Conservation (phyloP, 2,329 filamentous ascomycete genomes). For the Colletotrichum cuscutae region DNA sequence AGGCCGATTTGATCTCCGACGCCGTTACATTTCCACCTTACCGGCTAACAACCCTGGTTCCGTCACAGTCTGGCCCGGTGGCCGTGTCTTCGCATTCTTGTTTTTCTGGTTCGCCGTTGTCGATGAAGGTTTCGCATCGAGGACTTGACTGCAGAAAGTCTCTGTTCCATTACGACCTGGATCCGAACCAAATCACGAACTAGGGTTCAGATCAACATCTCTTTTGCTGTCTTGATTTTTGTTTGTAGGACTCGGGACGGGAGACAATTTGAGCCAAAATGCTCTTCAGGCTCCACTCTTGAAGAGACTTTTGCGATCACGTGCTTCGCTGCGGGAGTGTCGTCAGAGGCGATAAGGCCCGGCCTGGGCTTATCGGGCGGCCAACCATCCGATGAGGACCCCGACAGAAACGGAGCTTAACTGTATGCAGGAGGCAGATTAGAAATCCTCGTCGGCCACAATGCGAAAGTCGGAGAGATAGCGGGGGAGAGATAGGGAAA, state of each 20-base stretch:
- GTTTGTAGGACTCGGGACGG: neutral
- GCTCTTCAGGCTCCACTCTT: neutral
- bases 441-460: neutral
- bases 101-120: neutral
- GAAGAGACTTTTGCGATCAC: neutral
- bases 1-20: conserved; percentile 9
- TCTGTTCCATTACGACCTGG: neutral
- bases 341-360: conserved; percentile 16
- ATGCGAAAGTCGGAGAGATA: conserved; percentile 1
- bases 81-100: neutral
- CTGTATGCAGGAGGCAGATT: conserved; percentile 20
- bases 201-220: neutral
- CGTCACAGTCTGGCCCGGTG: neutral
- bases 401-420: conserved; percentile 21
- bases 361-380: conserved; percentile 17
- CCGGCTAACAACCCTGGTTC: neutral
- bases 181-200: neutral
- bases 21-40: conserved; percentile 11
- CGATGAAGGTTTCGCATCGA: neutral
- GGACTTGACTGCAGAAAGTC: neutral
- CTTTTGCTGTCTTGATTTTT: neutral
- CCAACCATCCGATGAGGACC: conserved; percentile 22
- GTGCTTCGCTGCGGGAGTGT: conserved; percentile 10
- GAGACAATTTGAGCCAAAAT: neutral
- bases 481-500: neutral